Evolutionary conservation across 1,139 yeast species (phyloP), one percentile per base, ranked within the genome.

Genomic region (Hansenula lynferdii): DNA sequence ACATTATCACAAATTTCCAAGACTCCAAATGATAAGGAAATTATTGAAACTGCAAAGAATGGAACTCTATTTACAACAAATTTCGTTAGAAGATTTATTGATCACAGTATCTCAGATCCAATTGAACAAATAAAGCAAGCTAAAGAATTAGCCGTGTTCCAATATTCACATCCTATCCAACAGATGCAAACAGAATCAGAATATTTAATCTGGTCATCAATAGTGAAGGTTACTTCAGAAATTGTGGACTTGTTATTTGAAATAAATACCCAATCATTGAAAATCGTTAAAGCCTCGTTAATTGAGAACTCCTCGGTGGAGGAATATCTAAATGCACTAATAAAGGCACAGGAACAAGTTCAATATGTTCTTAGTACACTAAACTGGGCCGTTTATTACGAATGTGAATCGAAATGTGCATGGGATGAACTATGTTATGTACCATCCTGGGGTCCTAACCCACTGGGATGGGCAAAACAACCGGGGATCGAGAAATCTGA

Each of bases 381-480:
- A 28, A 54, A 62, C 31, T 76, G 81, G 81, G 42, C 70, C 1
- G 50, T 62, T 1, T 67, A 64, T 43, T 67, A 67, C 42, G 49
- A 59, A 28, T 76, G 81, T 50, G 46, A 62, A 0, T 41, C 49
- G 6, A 51, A 50, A 9, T 76, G 82, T 53, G 59, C 47, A 0
- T 54, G 59, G 53, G 66, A 69, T 45, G 75, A 72, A 43, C 47
- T 72, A 2, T 77, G 82, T 49, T 73, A 63, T 39, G 65, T 73
- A 6, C 81, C 81, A 1, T 67, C 77, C 0, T 75, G 81, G 81
- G 81, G 81, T 0, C 81, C 82, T 1, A 59, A 70, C 1, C 77
- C 79, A 3, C 32, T 71, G 16, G 69, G 73, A 2, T 51, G 51
- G 52, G 41, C 44, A 7, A 27, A 17, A 9, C 7, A 24, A 2